Evolutionary conservation across 2,329 filamentous ascomycete genomes (phyloP).

Genomic region (Neofusicoccum umdonicola): DNA sequence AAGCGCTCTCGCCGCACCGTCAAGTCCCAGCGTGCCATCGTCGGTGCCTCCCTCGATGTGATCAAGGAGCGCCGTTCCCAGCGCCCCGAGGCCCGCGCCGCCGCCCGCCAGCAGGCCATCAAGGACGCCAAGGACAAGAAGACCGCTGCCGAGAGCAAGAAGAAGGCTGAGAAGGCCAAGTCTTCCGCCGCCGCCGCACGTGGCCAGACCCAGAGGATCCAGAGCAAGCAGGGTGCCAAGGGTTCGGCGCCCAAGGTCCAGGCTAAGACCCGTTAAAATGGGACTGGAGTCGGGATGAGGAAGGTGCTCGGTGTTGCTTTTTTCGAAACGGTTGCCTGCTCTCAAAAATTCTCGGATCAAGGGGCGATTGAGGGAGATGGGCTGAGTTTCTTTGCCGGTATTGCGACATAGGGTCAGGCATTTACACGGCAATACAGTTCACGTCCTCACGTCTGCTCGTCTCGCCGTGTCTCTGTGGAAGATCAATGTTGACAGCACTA

Average conservation of each 20-base stretch:
- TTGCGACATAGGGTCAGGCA: slow-evolving; percentile 18
- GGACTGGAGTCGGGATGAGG: slow-evolving; percentile 2
- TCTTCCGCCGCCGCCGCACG: slow-evolving; percentile 68
- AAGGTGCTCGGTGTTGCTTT: slow-evolving; percentile 18
- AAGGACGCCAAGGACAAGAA: slow-evolving; percentile 99
- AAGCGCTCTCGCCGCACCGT: slow-evolving; percentile 97
- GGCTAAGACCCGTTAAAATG: slow-evolving; percentile 76
- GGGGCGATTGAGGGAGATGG: slow-evolving; percentile 5
- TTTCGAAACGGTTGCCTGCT: slow-evolving; percentile 17
- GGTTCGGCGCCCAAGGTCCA: slow-evolving; percentile 82
- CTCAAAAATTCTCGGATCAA: slow-evolving; percentile 16
- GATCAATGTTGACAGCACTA: neutral
- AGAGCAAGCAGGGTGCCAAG: slow-evolving; percentile 97
- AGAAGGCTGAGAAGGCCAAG: slow-evolving; percentile 99
- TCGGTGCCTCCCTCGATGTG: slow-evolving; percentile 98
- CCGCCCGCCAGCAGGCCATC: slow-evolving; percentile 85
- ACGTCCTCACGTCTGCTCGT: slow-evolving; percentile 16
- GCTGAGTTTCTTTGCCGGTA: slow-evolving; percentile 17
- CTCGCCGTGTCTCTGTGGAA: neutral
- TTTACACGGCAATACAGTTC: slow-evolving; percentile 19
- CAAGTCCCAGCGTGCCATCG: slow-evolving; percentile 98
- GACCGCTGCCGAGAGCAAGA: slow-evolving; percentile 77
- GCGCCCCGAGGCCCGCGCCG: slow-evolving; percentile 92
- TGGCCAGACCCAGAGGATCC: slow-evolving; percentile 75
- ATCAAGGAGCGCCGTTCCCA: slow-evolving; percentile 98